Evolutionary conservation across 225 moss, liverwort and hornwort genomes (phyloP).

Genomic region (Asterella californica): DNA sequence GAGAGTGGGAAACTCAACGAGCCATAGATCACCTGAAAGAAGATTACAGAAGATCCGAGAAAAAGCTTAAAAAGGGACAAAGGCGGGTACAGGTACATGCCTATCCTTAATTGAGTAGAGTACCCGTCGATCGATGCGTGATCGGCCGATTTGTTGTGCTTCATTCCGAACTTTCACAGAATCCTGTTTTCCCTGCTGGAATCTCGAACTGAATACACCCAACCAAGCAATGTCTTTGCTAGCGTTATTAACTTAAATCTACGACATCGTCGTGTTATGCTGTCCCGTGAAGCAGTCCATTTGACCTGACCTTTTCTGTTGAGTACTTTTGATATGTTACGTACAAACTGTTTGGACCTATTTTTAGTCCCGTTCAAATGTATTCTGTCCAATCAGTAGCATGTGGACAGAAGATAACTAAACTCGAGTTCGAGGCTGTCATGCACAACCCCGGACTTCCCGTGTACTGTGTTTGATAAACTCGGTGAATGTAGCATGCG

Average conservation of each 20-base stretch:
- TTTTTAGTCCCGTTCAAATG: no score
- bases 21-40: constrained; percentile 30
- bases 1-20: constrained; percentile 14
- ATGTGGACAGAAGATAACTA: no score
- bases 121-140: not conserved
- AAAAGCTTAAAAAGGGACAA: constrained; percentile 17
- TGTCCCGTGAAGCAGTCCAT: not conserved
- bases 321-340: no score
- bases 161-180: not conserved
- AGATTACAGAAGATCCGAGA: constrained; percentile 18
- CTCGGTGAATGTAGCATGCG: no score
- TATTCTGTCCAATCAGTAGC: no score
- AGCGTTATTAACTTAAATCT: not conserved
- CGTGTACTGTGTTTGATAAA: no score
- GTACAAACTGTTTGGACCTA: no score
- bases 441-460: no score
- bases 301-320: no score
- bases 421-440: no score
- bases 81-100: constrained; percentile 25
- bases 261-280: not conserved
- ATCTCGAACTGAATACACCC: not conserved
- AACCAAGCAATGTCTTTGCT: not conserved
- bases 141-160: not conserved
- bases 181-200: not conserved
- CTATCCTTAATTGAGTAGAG: not conserved